Evolutionary conservation across 129 eudicot genomes (phyloP).

Genomic region (Daucus carota): DNA sequence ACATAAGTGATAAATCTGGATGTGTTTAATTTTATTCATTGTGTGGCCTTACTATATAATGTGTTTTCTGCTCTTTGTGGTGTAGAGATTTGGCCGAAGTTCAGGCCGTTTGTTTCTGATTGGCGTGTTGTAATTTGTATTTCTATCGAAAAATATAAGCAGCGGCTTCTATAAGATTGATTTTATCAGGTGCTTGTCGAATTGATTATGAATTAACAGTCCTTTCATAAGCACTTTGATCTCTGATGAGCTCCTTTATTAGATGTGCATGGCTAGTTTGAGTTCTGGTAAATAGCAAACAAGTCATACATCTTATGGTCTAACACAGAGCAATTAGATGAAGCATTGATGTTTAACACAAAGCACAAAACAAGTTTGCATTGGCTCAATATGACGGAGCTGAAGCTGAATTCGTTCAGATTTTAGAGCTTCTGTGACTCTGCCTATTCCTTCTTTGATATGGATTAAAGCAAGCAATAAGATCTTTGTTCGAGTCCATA

Average conservation of each 20-base stretch:
- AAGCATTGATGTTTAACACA: too few species aligned
- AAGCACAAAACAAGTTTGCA: too few species aligned
- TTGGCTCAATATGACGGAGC: too few species aligned
- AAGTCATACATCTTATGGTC: neutral
- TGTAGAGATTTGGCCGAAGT: constrained; percentile 13
- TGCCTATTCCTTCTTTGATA: neutral
- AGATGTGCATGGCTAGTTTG: neutral
- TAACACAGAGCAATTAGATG: too few species aligned
- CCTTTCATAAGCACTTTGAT: neutral
- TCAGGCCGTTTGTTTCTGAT: neutral
- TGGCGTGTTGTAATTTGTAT: constrained; percentile 14
- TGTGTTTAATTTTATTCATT: constrained; percentile 1
- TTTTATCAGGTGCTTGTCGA: neutral
- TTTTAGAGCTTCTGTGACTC: neutral
- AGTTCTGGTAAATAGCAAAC: neutral
- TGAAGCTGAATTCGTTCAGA: neutral
- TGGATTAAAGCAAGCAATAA: neutral
- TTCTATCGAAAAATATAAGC: constrained; percentile 12
- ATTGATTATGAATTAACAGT: neutral
- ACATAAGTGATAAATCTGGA: constrained; percentile 1
- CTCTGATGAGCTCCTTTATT: too few species aligned
- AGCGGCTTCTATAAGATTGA: neutral
- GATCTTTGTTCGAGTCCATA: neutral
- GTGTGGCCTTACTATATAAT: constrained; percentile 4
- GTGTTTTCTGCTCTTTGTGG: constrained; percentile 10